phyloP scores from a whole-genome alignment of 306 rosid genomes.

The Lathyrus sativus region DNA sequence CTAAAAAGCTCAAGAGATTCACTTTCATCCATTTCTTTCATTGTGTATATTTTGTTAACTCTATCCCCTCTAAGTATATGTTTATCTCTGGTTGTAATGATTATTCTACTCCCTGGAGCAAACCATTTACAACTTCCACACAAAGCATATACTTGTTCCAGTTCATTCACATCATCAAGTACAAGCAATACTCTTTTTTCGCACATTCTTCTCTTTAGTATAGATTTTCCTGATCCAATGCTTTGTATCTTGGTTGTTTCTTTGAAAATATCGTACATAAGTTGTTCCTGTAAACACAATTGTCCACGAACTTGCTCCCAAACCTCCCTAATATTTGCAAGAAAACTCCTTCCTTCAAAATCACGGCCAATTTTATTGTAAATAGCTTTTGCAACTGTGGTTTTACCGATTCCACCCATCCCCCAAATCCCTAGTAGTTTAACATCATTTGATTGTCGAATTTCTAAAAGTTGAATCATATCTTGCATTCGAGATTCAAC shows the following conservation, averaged over 20 bases:
- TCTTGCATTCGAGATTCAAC: conserved; percentile 9
- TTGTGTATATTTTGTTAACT: neutral
- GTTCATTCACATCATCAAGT: neutral
- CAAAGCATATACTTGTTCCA: neutral
- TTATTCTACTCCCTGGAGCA: conserved; percentile 2
- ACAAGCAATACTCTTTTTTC: neutral
- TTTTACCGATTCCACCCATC: conserved; percentile 24
- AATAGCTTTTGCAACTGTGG: neutral
- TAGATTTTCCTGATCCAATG: neutral
- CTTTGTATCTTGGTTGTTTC: neutral
- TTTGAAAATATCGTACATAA: conserved; percentile 6
- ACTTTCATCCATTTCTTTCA: conserved; percentile 18
- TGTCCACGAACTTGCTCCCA: neutral
- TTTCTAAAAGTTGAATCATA: neutral
- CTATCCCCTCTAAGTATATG: neutral
- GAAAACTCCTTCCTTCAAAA: conserved; percentile 2
- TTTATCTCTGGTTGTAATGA: conserved; percentile 6
- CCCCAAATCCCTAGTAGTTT: conserved; percentile 24
- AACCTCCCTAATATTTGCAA: conserved; percentile 4
- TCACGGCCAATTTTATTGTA: neutral
- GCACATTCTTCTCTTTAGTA: neutral
- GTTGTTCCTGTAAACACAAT: conserved; percentile 6
- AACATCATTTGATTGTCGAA: neutral
- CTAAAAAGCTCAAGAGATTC: conserved; percentile 24
- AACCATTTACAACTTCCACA: conserved; percentile 17